Conservation (phyloP, 2,329 filamentous ascomycete species). For the Monosporascus ibericus region DNA sequence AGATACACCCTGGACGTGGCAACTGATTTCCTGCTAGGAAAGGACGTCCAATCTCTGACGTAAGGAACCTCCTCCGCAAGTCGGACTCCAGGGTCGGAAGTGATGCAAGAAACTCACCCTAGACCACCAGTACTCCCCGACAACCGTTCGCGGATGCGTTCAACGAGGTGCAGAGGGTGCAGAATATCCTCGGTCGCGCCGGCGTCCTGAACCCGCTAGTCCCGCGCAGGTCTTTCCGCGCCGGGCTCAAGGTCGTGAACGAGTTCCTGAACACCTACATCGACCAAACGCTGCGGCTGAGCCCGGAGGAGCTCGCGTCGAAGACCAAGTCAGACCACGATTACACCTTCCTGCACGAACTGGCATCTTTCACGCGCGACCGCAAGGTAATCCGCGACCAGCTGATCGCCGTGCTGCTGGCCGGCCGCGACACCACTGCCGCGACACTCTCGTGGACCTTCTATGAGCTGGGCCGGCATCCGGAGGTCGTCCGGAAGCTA, state of each 20-base stretch:
- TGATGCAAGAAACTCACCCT: not conserved
- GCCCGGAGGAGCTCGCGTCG: conserved; percentile 63
- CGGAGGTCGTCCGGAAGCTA: conserved; percentile 60
- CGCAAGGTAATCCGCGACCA: conserved; percentile 73
- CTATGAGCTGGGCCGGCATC: conserved; percentile 73
- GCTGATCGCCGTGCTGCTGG: conserved; percentile 73
- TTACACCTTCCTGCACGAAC: conserved; percentile 82
- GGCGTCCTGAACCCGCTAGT: conserved; percentile 58
- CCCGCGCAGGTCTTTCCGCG: conserved; percentile 58
- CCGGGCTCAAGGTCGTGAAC: conserved; percentile 63
- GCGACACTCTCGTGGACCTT: conserved; percentile 73
- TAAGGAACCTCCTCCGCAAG: conserved; percentile 20
- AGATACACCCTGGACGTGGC: conserved; percentile 79
- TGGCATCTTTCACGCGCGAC: conserved; percentile 73
- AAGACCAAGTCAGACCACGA: conserved; percentile 65
- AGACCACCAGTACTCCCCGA: conserved; percentile 43
- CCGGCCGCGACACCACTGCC: conserved; percentile 83
- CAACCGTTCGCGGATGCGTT: conserved; percentile 77
- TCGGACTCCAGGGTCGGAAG: no score
- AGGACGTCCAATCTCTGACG: conserved; percentile 61
- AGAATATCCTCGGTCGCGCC: conserved; percentile 59
- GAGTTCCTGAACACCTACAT: conserved; percentile 74
- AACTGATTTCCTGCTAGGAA: conserved; percentile 80
- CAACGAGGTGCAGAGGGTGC: conserved; percentile 68
- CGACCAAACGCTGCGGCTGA: conserved; percentile 63